These are phyloP conservation scores for Aspergillus japonicus DNA, from an alignment of 2,329 filamentous ascomycete genomes.

Conservation along the genomic window DNA sequence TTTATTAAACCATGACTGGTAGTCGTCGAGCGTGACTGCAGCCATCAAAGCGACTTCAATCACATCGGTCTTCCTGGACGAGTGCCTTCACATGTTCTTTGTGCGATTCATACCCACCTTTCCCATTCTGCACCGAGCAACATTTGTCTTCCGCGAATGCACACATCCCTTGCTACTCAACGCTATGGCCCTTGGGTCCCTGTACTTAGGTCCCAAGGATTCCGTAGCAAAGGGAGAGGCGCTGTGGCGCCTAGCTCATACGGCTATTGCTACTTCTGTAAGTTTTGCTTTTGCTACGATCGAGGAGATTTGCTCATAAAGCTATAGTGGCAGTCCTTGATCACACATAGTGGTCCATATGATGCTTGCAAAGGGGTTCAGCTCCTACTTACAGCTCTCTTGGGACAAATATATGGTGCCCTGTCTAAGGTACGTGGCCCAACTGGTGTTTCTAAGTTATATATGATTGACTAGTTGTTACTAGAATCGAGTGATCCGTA, in stretches of 20 bases:
- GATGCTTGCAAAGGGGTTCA: constrained; percentile 47
- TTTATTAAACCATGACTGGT: background rate
- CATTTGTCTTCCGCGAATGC: constrained; percentile 47
- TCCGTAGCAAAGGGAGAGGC: constrained; percentile 47
- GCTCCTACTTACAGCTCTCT: constrained; percentile 43
- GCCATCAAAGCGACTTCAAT: constrained; percentile 45
- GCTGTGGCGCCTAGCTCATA: constrained; percentile 47
- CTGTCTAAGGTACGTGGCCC: constrained; percentile 37
- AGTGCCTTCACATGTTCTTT: constrained; percentile 51
- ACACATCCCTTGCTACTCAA: constrained; percentile 46
- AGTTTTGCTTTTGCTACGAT: background rate
- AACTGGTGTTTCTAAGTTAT: background rate
- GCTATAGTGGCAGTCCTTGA: constrained; percentile 44
- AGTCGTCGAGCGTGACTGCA: constrained; percentile 47
- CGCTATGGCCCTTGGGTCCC: constrained; percentile 48
- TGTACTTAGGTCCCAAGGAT: constrained; percentile 47
- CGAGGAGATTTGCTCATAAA: constrained; percentile 7
- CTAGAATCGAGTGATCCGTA: constrained; percentile 43
- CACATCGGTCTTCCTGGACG: constrained; percentile 48
- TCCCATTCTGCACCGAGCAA: constrained; percentile 46
- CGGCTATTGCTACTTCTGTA: constrained; percentile 46
- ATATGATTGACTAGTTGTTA: background rate
- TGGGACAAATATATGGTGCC: constrained; percentile 46
- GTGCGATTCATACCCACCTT: constrained; percentile 48
- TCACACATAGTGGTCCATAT: constrained; percentile 44